Evolutionary conservation across 202 grass and related monocot species (phyloP), one percentile per base, ranked within the genome.

Genomic region (Setaria viridis): DNA sequence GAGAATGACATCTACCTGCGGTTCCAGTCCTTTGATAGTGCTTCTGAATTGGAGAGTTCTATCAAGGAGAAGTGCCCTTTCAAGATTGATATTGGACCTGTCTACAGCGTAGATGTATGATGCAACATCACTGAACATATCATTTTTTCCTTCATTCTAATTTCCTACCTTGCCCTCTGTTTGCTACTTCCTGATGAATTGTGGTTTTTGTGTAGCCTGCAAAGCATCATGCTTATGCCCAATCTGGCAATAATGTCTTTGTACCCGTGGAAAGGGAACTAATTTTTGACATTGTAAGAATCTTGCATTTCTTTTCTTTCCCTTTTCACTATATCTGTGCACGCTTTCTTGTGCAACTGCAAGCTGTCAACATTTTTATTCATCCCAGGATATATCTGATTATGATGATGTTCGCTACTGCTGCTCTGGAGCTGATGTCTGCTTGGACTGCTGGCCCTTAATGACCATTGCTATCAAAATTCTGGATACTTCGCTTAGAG

Each of bases 381-480:
- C 14, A 80, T 48, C 64, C 6, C 67, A 99, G 93, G 96, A 99
- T 92, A 99, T 97, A 89, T 88, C 91, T 19, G 91, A 97, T 83
- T 97, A 97, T 75, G 94, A 97, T 85, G 91, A 97, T 89, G 88
- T 97, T 73, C 92, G 94, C 45, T 89, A 92, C 50, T 97, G 94
- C 82, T 97, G 94, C 72, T 97, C 91, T 72, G 91, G 94, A 50
- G 94, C 94, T 63, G 94, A 94, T 85, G 78, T 88, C 19, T 94
- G 91, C 73, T 54, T 78, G 71, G 77, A 97, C n/a, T 97, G 94
- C 82, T 97, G 94, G 94, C 94, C 94, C 43, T 92, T 96, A 64
- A 99, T 99, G 96, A 99, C 91, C 16, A 86, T 96, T 91, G 90
- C 94, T 70, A 92, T 99, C 77, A 99, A 99, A 86, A 89, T 95